Conservation (phyloP, 805 yeast species). For the Starmerella gropengiesseri region DNA sequence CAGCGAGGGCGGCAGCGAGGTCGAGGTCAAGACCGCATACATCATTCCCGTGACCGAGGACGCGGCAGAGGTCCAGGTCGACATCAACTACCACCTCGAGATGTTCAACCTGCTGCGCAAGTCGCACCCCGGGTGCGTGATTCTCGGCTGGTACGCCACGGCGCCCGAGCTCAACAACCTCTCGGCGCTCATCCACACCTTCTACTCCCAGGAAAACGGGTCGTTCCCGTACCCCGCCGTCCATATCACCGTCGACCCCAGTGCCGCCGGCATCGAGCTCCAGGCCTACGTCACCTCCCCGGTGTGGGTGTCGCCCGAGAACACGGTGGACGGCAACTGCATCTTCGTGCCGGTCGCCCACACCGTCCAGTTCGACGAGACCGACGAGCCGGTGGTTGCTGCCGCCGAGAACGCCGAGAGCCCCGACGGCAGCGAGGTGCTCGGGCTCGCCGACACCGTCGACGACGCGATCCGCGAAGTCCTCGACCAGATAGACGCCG, state of each 20-base stretch:
- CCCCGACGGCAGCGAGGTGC: slow-evolving; percentile 25
- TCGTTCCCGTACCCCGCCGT: slow-evolving; percentile 68
- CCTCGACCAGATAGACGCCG: slow-evolving; percentile 31
- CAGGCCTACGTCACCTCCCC: slow-evolving; percentile 75
- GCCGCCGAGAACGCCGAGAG: slow-evolving; percentile 29
- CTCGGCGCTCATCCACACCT: slow-evolving; percentile 70
- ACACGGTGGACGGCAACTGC: slow-evolving; percentile 34
- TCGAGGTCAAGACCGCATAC: slow-evolving; percentile 65
- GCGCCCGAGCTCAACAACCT: slow-evolving; percentile 51
- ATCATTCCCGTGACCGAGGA: slow-evolving; percentile 61
- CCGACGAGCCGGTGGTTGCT: slow-evolving; percentile 38
- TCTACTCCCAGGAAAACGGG: slow-evolving; percentile 60
- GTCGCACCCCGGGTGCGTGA: slow-evolving; percentile 65
- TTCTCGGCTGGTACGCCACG: slow-evolving; percentile 74
- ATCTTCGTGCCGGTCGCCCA: slow-evolving; percentile 70
- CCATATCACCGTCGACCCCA: slow-evolving; percentile 60
- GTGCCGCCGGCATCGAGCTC: slow-evolving; percentile 37
- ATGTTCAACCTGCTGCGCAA: slow-evolving; percentile 62
- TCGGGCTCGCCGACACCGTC: slow-evolving; percentile 31
- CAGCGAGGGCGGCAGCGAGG: slow-evolving; percentile 70
- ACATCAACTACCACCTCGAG: slow-evolving; percentile 61
- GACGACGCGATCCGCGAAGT: slow-evolving; percentile 30
- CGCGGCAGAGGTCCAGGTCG: slow-evolving; percentile 66
- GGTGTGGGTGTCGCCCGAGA: slow-evolving; percentile 36
- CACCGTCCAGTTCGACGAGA: slow-evolving; percentile 43